These are phyloP conservation scores for Sorghum bicolor DNA, from an alignment of 176 grass and related monocot genomes.

Conservation along the genomic window Sorghum_bicolor_NCBIv3 NC_012870.2:14560001-14560500, in stretches of 20 bases:
- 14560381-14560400: neutral
- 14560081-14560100: neutral
- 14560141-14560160: neutral
- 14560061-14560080: neutral
- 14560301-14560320: neutral
- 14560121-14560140: neutral
- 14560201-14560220: neutral
- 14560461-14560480: neutral
- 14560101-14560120: neutral
- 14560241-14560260: neutral
- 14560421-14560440: neutral
- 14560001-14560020: slow-evolving; percentile 59
- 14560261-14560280: neutral
- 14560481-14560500: neutral
- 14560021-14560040: neutral
- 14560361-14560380: neutral
- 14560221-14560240: neutral
- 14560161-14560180: slow-evolving; percentile 11
- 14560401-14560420: neutral
- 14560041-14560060: neutral
- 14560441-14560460: neutral
- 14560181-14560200: neutral
- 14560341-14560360: neutral
- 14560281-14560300: neutral
- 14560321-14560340: neutral